Evolutionary conservation across 768 basidiomycete genomes (phyloP).

Genomic region (Tricholomella constricta): DNA sequence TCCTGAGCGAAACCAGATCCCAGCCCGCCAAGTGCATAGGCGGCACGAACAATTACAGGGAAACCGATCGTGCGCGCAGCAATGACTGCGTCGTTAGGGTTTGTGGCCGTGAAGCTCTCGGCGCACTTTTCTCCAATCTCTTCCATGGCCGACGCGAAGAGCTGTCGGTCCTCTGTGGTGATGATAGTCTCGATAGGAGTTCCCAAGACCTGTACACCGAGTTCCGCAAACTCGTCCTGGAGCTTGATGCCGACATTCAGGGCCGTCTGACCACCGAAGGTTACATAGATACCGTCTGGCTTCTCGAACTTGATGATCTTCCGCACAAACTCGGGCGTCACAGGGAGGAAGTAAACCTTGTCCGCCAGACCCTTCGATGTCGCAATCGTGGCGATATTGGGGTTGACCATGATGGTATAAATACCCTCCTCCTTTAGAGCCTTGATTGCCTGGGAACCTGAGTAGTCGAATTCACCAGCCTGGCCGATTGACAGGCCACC

Average conservation of each 20-base stretch:
- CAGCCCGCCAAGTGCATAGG: slow-evolving; percentile 94
- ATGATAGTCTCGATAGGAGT: slow-evolving; percentile 98
- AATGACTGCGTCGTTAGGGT: slow-evolving; percentile 75
- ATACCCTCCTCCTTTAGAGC: slow-evolving; percentile 99
- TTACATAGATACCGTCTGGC: slow-evolving; percentile 98
- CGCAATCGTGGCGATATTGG: slow-evolving; percentile 98
- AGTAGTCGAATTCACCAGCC: slow-evolving; percentile 99
- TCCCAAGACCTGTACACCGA: slow-evolving; percentile 93
- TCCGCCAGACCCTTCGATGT: slow-evolving; percentile 97
- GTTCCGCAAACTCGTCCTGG: slow-evolving; percentile 90
- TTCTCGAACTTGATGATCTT: slow-evolving; percentile 99
- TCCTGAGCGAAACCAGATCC: slow-evolving; percentile 97
- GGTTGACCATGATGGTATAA: slow-evolving; percentile 98
- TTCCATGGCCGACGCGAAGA: slow-evolving; percentile 93
- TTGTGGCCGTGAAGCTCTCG: slow-evolving; percentile 86
- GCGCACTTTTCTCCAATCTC: slow-evolving; percentile 96
- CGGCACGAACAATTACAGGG: slow-evolving; percentile 95
- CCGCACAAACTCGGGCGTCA: slow-evolving; percentile 95
- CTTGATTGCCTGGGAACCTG: slow-evolving; percentile 98
- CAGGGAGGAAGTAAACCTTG: slow-evolving; percentile 99
- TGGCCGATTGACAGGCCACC: slow-evolving; percentile 98
- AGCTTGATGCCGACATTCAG: slow-evolving; percentile 96
- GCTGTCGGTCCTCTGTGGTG: slow-evolving; percentile 93
- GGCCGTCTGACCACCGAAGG: slow-evolving; percentile 98
- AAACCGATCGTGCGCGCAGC: slow-evolving; percentile 88